Conservation (phyloP, 2,329 filamentous ascomycete species). For the Colletotrichum truncatum region DNA sequence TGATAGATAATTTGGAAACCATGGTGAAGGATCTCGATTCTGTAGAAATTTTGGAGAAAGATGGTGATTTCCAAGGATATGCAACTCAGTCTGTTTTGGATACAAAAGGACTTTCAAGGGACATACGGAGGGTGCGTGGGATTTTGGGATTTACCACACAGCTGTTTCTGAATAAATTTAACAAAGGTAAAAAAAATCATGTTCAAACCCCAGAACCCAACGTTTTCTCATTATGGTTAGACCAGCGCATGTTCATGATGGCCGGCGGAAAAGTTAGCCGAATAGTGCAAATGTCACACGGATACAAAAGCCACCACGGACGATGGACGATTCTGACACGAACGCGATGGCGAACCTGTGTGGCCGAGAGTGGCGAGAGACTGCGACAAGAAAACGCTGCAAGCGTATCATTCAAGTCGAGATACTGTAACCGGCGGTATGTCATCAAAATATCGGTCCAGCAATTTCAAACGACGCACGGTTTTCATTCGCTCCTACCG, state of each 20-base stretch:
- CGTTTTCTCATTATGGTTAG: background rate
- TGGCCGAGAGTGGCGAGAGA: background rate
- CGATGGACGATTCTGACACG: background rate
- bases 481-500: background rate
- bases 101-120: background rate
- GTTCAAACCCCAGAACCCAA: rapidly evolving
- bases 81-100: background rate
- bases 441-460: background rate
- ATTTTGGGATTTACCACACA: background rate
- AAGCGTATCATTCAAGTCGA: background rate
- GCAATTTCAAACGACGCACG: background rate
- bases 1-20: background rate
- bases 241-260: background rate
- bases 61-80: background rate
- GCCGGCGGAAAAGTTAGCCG: background rate
- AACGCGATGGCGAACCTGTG: background rate
- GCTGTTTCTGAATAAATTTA: background rate
- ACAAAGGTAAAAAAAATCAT: background rate
- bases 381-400: background rate
- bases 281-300: background rate
- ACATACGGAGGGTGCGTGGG: background rate
- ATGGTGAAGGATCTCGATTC: background rate
- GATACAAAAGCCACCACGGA: background rate
- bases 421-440: background rate
- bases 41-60: no score